Evolutionary conservation across 441 rosid genomes (phyloP).

Genomic region (Viola pubescens): DNA sequence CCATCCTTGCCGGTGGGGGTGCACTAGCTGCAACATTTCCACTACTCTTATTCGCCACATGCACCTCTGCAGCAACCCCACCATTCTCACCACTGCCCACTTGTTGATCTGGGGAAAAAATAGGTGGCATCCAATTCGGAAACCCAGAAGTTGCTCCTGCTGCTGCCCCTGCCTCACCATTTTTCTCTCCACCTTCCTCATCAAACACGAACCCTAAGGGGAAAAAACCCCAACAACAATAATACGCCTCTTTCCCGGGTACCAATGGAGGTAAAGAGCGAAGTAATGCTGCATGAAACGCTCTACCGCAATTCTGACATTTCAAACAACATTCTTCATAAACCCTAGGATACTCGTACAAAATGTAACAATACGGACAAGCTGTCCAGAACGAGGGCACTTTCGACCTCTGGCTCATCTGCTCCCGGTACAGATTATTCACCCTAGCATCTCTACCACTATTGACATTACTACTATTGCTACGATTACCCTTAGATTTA

Average conservation of each 20-base stretch:
- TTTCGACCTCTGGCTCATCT: constrained; percentile 20
- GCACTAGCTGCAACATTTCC: not conserved
- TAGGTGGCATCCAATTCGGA: constrained; percentile 22
- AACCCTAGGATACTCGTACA: constrained; percentile 76
- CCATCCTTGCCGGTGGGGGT: not conserved
- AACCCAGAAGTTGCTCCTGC: constrained; percentile 3
- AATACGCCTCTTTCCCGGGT: constrained; percentile 75
- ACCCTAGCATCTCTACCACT: not conserved
- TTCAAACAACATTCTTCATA: constrained; percentile 67
- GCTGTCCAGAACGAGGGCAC: constrained; percentile 81
- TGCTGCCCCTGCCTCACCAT: not conserved
- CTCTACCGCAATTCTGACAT: constrained; percentile 62
- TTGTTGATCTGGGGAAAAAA: constrained; percentile 13
- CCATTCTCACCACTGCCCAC: not conserved
- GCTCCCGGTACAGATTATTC: not conserved
- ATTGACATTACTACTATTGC: not conserved
- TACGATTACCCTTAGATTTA: not conserved
- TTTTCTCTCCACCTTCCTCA: constrained; percentile 15
- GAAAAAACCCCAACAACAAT: constrained; percentile 80
- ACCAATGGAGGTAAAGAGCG: constrained; percentile 63
- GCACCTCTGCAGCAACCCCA: not conserved
- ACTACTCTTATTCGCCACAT: not conserved
- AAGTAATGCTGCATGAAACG: constrained; percentile 62
- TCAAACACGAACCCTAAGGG: constrained; percentile 50
- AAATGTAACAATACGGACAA: constrained; percentile 73